A percentile compares a stretch with the other conserved stretches of the same genome.
These are phyloP conservation scores for Eucalyptus viminalis DNA, from an alignment of 345 rosid species.

Conservation along the genomic window DNA sequence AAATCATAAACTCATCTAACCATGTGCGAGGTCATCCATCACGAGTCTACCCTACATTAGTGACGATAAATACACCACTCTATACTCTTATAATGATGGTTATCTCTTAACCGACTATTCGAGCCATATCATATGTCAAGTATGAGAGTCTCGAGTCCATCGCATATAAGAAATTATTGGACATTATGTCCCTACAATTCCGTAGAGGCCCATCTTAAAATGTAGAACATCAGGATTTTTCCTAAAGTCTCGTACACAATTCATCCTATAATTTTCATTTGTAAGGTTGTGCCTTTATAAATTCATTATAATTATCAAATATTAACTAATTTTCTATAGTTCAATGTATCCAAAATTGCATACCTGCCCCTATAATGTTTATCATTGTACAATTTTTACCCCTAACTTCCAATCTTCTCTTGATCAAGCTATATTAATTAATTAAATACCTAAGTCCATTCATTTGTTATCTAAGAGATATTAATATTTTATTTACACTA, in stretches of 20 bases:
- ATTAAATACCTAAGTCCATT: neutral
- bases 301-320: too few relatives aligned
- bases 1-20: neutral
- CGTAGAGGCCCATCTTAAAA: neutral
- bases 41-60: neutral
- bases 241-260: neutral
- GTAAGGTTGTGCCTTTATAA: neutral
- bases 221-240: neutral
- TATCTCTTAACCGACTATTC: too few relatives aligned
- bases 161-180: neutral
- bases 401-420: neutral
- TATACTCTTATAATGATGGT: neutral
- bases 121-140: rapidly evolving
- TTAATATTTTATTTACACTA: too few relatives aligned
- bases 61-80: neutral
- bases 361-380: neutral
- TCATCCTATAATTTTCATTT: neutral
- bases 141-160: neutral
- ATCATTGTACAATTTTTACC: neutral
- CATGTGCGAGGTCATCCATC: neutral
- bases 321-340: too few relatives aligned
- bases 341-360: neutral
- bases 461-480: neutral
- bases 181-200: neutral
- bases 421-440: neutral